Evolutionary conservation across 1,139 yeast genomes (phyloP), one percentile per base, ranked within the genome.

Genomic region (Hyphopichia khmerensis): DNA sequence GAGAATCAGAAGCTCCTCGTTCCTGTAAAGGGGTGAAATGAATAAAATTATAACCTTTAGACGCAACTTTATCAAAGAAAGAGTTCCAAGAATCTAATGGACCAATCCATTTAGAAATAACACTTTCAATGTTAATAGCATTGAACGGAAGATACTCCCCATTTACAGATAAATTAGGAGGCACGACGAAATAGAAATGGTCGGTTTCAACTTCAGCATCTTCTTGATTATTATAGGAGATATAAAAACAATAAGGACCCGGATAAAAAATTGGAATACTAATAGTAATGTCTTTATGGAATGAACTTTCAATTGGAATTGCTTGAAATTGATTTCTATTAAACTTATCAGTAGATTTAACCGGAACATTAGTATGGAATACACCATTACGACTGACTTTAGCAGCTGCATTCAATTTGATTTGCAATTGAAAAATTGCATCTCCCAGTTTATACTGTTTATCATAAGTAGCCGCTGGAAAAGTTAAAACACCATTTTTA

Each of bases 1-100:
- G 98, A 8, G 97, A 90, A 60, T 91, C 79, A 1, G 96, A 87
- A 44, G 76, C 84, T 23, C 99, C 99, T 40, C 98, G 75, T 49
- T 82, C 69, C 63, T 91, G 97, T 49, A 93, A 72, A 0, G 99
- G 99, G 2, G 98, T 90, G 60, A 93, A 93, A 67, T 93, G 99
- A 38, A 93, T 71, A 96, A 91, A 88, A 62, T 93, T 93, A 69
- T 91, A 93, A 16, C 95, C 93, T 63, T 93, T 93, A 9, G 65
- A 61, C 15, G 82, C 67, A 36, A 93, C 77, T 40, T 78, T 76
- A 3, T 63, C 58, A 46, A 93, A 85, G 45, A 87, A 69, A 1
- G 67, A 59, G 44, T 80, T 79, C 98, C 98, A 93, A 40, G 51
- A 59, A 36, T 55, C 58, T 52, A 72, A 65, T 10, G 80, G 77